Percentiles rank a stretch among this genome's conserved stretches.
Conservation (phyloP, 2,329 filamentous ascomycete species). For the Paecilomyces sp. region DNA sequence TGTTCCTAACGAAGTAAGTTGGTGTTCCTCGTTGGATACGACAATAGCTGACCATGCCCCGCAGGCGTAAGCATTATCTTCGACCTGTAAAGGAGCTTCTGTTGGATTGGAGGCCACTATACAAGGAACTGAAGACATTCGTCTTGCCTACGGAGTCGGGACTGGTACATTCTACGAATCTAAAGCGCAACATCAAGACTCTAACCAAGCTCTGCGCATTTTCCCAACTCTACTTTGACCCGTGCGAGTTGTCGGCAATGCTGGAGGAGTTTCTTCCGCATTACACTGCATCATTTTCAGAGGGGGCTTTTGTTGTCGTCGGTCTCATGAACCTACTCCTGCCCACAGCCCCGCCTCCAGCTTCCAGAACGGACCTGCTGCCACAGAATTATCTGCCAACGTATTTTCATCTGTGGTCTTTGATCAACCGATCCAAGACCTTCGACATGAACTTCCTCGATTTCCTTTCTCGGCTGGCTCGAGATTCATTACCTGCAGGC, state of each 20-base stretch:
- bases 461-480: constrained; percentile 75
- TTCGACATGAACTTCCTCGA: constrained; percentile 86
- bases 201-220: constrained; percentile 86
- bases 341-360: constrained; percentile 68
- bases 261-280: constrained; percentile 73
- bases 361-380: constrained; percentile 65
- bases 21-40: background rate
- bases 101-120: constrained; percentile 89
- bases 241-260: constrained; percentile 73
- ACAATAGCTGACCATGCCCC: constrained; percentile 18
- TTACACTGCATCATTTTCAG: constrained; percentile 88
- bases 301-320: constrained; percentile 88
- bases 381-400: constrained; percentile 87
- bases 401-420: constrained; percentile 92
- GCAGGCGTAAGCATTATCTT: constrained; percentile 88
- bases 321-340: constrained; percentile 80
- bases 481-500: constrained; percentile 69
- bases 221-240: constrained; percentile 87
- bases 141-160: constrained; percentile 77
- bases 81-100: constrained; percentile 82
- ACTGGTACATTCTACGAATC: constrained; percentile 53
- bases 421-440: constrained; percentile 80
- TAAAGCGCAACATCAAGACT: constrained; percentile 62
- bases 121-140: constrained; percentile 84
- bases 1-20: constrained; percentile 83